Percentiles rank a stretch among this genome's conserved stretches.
phyloP scores from a whole-genome alignment of 148 eudicot species.

The Silene latifolia region DNA sequence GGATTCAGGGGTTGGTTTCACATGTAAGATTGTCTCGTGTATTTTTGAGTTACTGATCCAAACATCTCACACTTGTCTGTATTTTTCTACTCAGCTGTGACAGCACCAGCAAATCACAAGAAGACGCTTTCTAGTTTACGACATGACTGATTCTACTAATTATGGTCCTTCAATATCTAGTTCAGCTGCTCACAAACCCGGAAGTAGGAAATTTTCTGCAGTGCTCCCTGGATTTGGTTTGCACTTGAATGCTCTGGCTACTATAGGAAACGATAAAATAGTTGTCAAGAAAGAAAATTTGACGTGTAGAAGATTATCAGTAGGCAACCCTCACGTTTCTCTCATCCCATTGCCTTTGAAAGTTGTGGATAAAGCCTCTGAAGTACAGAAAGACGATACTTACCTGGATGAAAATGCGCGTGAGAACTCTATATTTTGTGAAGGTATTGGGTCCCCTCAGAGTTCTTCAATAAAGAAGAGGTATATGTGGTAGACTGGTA shows the following conservation, averaged over 20 bases:
- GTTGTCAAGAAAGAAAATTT: constrained; percentile 30
- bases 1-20: too few relatives aligned
- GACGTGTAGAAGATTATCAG: constrained; percentile 30
- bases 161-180: constrained; percentile 17
- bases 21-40: too few relatives aligned
- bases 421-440: constrained; percentile 17
- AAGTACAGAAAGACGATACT: constrained; percentile 13
- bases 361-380: constrained; percentile 7
- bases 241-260: constrained; percentile 44
- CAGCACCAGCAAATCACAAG: constrained; percentile 24
- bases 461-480: constrained; percentile 33
- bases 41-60: neutral
- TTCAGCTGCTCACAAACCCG: constrained; percentile 20
- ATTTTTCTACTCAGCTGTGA: constrained; percentile 15
- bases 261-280: constrained; percentile 25
- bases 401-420: constrained; percentile 18
- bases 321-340: constrained; percentile 23
- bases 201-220: constrained; percentile 21
- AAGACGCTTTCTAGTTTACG: constrained; percentile 37
- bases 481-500: constrained; percentile 7
- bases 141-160: constrained; percentile 35
- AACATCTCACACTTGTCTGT: neutral
- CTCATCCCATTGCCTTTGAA: constrained; percentile 2
- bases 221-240: constrained; percentile 42
- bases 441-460: constrained; percentile 10